Conservation (phyloP, 163 green algal species). For the Scenedesmus sp. region DNA sequence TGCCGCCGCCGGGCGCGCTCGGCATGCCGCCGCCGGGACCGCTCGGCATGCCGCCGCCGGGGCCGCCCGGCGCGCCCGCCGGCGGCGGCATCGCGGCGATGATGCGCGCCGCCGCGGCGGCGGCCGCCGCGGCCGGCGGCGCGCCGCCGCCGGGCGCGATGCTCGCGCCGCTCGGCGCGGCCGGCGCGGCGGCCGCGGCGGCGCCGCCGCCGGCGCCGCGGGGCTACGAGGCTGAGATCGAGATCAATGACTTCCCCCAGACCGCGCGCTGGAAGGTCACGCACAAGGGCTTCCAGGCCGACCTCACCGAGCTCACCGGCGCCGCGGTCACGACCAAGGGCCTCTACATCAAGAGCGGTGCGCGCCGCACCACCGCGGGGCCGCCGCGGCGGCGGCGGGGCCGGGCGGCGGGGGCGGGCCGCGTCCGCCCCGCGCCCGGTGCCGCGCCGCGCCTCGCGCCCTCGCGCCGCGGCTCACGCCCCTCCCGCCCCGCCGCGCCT, state of each 20-base stretch:
- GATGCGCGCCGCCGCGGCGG: constrained; percentile 35
- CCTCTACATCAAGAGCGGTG: constrained; percentile 76
- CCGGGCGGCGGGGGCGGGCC: too few relatives aligned
- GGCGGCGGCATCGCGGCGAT: constrained; percentile 3
- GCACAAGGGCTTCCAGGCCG: constrained; percentile 66
- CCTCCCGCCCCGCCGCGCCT: too few relatives aligned
- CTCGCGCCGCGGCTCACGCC: too few relatives aligned
- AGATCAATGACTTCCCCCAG: constrained; percentile 99
- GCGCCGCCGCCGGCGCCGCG: constrained; percentile 49
- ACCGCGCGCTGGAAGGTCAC: constrained; percentile 95
- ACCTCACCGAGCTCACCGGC: constrained; percentile 90
- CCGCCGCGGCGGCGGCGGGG: too few relatives aligned
- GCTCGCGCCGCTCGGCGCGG: too few relatives aligned
- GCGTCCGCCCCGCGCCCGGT: too few relatives aligned
- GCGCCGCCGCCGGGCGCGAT: too few relatives aligned
- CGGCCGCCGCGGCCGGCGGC: constrained; percentile 6
- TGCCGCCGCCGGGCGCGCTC: background rate
- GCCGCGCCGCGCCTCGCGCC: constrained; percentile 53
- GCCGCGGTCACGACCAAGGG: constrained; percentile 91
- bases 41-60: background rate
- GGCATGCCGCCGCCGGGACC: background rate
- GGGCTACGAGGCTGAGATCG: constrained; percentile 90
- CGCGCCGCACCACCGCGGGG: constrained; percentile 68
- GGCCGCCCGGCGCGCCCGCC: background rate
- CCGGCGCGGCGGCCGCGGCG: constrained; percentile 11